A percentile compares a stretch with the other conserved stretches of the same genome.
Conservation (phyloP, 768 basidiomycete species). For the Rossbeevera mucosa region DNA sequence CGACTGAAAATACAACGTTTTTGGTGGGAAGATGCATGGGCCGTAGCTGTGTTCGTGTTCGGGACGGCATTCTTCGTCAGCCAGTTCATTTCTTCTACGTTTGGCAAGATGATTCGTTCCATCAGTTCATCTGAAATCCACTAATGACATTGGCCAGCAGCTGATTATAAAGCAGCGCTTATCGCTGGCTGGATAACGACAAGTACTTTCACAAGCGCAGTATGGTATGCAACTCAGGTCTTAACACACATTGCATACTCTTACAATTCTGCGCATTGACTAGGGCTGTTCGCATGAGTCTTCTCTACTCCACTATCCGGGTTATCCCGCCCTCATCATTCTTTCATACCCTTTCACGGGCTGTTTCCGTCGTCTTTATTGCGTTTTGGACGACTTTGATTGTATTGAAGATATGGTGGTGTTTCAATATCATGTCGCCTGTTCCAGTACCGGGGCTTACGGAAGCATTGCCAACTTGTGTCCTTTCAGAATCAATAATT, state of each 20-base stretch:
- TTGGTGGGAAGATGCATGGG: slow-evolving; percentile 25
- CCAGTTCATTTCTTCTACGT: not conserved
- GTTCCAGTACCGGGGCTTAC: not conserved
- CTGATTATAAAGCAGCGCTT: not conserved
- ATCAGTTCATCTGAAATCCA: not conserved
- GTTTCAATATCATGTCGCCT: not conserved
- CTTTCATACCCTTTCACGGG: not conserved
- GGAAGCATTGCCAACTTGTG: not conserved
- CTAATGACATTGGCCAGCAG: not conserved
- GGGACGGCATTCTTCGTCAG: not conserved
- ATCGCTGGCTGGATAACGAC: not conserved
- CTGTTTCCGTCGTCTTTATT: not conserved
- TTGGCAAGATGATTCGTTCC: not conserved
- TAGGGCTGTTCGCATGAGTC: not conserved
- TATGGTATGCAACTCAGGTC: not conserved
- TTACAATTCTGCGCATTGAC: not conserved
- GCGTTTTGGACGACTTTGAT: not conserved
- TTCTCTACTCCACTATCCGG: not conserved
- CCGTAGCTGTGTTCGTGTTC: slow-evolving; percentile 3
- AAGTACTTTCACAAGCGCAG: not conserved
- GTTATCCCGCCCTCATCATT: not conserved
- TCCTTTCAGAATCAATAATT: not conserved
- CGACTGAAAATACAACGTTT: slow-evolving; percentile 14
- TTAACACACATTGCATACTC: not conserved
- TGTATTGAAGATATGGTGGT: not conserved